A percentile compares a stretch with the other conserved stretches of the same genome.
Evolutionary conservation across 2,329 filamentous ascomycete species (phyloP).

Genomic region (Ampelomyces quisqualis): DNA sequence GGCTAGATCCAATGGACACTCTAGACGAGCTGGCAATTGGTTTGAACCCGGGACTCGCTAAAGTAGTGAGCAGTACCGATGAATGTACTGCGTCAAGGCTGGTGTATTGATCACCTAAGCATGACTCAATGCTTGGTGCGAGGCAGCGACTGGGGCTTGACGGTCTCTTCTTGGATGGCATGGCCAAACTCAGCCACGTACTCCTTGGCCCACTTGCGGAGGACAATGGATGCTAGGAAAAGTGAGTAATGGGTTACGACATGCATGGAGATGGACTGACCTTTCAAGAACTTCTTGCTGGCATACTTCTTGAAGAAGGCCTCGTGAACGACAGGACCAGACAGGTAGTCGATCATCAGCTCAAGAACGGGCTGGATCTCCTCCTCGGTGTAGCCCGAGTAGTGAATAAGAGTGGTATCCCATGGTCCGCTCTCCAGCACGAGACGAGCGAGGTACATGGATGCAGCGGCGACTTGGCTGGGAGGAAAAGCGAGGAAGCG

Average conservation of each 20-base stretch:
- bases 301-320: constrained; percentile 99
- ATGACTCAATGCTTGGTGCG: constrained; percentile 11
- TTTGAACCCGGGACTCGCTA: too few species aligned
- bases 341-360: constrained; percentile 96
- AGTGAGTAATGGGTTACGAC: constrained; percentile 12
- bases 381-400: constrained; percentile 88
- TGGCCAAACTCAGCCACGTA: constrained; percentile 46
- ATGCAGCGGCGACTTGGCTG: constrained; percentile 84
- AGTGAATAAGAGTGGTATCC: constrained; percentile 86
- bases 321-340: constrained; percentile 85
- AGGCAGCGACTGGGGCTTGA: constrained; percentile 21
- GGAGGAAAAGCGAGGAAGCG: constrained; percentile 88
- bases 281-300: constrained; percentile 98
- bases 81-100: too few species aligned
- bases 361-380: constrained; percentile 90
- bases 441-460: constrained; percentile 91
- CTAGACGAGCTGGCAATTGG: neutral
- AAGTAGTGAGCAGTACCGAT: too few species aligned
- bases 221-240: constrained; percentile 76
- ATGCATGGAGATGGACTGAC: constrained; percentile 55
- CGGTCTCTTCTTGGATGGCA: constrained; percentile 27
- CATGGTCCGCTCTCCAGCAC: constrained; percentile 90
- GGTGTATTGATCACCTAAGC: neutral
- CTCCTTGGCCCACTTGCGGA: constrained; percentile 91
- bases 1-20: constrained; percentile 22